phyloP scores from a whole-genome alignment of 2,329 filamentous ascomycete species.

The Lasiodiplodia hormozganensis region DNA sequence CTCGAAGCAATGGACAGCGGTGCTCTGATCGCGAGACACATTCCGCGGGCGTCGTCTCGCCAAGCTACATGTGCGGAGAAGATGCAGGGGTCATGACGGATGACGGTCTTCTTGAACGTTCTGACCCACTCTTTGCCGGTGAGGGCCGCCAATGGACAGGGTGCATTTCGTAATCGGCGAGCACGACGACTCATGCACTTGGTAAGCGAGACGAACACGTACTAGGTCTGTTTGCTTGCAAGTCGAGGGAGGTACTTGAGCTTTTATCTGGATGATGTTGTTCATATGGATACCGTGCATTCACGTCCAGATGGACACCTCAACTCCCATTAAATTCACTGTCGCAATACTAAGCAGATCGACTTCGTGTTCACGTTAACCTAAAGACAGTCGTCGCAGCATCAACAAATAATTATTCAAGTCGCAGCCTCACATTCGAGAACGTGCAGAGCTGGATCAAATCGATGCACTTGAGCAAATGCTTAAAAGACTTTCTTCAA shows the following conservation, averaged over 20 bases:
- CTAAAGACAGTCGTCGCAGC: too few relatives aligned
- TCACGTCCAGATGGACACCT: too few relatives aligned
- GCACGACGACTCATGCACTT: neutral
- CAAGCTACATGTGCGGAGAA: slow-evolving; percentile 1
- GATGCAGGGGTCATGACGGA: neutral
- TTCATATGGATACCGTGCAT: too few relatives aligned
- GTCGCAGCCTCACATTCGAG: too few relatives aligned
- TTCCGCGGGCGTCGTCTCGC: neutral
- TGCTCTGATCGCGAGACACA: slow-evolving; percentile 2
- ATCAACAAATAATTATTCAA: too few relatives aligned
- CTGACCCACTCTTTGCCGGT: slow-evolving; percentile 2
- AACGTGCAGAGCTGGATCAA: neutral
- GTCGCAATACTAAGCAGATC: too few relatives aligned
- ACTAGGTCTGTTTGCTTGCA: neutral
- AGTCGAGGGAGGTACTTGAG: too few relatives aligned
- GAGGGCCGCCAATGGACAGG: neutral
- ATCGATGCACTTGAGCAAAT: neutral
- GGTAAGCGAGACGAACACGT: neutral
- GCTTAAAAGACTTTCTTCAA: neutral
- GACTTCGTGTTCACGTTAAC: too few relatives aligned
- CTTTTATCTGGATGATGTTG: too few relatives aligned
- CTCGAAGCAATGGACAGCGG: neutral
- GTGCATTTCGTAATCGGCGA: slow-evolving; percentile 1
- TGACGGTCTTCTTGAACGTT: neutral
- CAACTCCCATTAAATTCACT: too few relatives aligned